Conservation (phyloP, 441 rosid genomes). For the Rhodomyrtus psidioides region DNA sequence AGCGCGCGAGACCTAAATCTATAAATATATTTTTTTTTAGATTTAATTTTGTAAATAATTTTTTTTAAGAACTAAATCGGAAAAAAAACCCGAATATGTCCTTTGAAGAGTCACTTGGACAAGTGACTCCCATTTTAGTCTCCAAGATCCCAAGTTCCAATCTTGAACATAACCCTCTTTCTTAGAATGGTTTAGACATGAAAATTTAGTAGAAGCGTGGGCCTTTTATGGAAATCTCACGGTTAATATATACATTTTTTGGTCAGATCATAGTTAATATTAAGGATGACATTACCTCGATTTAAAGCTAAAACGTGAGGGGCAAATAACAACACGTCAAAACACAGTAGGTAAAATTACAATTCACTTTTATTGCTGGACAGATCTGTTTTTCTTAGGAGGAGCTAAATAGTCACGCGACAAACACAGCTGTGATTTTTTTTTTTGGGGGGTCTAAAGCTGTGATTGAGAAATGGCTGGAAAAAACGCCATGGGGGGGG, state of each 20-base stretch:
- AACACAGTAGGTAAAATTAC: neutral
- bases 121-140: too few relatives aligned
- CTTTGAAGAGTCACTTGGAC: too few relatives aligned
- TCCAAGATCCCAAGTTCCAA: too few relatives aligned
- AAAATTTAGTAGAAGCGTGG: neutral
- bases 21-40: too few relatives aligned
- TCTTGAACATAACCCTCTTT: too few relatives aligned
- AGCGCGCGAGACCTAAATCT: too few relatives aligned
- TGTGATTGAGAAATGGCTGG: neutral
- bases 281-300: neutral
- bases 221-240: neutral
- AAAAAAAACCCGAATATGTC: too few relatives aligned
- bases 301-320: neutral
- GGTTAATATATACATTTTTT: neutral
- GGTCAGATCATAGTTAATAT: neutral
- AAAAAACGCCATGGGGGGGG: neutral
- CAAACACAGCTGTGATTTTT: neutral
- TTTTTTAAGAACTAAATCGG: too few relatives aligned
- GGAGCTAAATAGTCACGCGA: neutral
- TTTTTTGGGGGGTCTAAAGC: neutral
- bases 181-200: too few relatives aligned
- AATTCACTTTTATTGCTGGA: neutral
- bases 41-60: too few relatives aligned
- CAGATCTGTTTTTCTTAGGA: neutral
- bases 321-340: neutral